A percentile compares a stretch with the other conserved stretches of the same genome.
Evolutionary conservation across 1,284 basidiomycete species (phyloP).

Genomic region (Golubevia pallescens): DNA sequence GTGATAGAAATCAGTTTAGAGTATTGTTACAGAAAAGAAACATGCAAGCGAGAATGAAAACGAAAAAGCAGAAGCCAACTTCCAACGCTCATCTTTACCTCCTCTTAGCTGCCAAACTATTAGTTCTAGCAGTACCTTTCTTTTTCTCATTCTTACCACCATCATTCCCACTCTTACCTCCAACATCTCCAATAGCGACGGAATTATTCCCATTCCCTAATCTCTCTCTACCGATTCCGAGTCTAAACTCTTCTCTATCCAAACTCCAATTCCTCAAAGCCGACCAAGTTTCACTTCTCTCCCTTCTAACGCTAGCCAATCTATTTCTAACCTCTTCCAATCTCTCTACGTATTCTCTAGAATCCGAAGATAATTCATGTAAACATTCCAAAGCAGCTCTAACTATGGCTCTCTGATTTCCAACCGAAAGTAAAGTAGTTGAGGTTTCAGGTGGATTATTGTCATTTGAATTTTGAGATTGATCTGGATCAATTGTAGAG

Average conservation of each 20-base stretch:
- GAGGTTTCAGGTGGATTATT: neutral
- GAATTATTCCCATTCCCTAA: conserved; percentile 2
- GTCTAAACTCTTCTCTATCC: conserved; percentile 16
- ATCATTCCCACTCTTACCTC: neutral
- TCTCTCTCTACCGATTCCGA: conserved; percentile 6
- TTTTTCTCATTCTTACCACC: neutral
- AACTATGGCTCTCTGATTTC: conserved; percentile 52
- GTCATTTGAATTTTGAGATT: neutral
- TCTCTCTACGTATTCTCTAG: conserved; percentile 51
- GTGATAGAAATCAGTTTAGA: too few relatives aligned
- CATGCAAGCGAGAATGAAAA: too few relatives aligned
- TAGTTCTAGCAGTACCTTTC: neutral
- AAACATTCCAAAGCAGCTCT: conserved; percentile 53
- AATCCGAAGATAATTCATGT: conserved; percentile 53
- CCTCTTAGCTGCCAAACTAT: neutral
- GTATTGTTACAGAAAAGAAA: too few relatives aligned
- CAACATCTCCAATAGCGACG: too few relatives aligned
- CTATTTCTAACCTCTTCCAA: conserved; percentile 53
- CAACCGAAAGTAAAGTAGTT: conserved; percentile 15
- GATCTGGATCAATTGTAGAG: conserved; percentile 13
- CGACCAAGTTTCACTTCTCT: conserved; percentile 39
- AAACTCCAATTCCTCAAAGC: conserved; percentile 52
- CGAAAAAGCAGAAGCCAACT: too few relatives aligned
- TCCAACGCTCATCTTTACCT: neutral
- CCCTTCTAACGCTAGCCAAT: conserved; percentile 39